phyloP scores from a whole-genome alignment of 768 basidiomycete species.

The Russula olivacea region DNA sequence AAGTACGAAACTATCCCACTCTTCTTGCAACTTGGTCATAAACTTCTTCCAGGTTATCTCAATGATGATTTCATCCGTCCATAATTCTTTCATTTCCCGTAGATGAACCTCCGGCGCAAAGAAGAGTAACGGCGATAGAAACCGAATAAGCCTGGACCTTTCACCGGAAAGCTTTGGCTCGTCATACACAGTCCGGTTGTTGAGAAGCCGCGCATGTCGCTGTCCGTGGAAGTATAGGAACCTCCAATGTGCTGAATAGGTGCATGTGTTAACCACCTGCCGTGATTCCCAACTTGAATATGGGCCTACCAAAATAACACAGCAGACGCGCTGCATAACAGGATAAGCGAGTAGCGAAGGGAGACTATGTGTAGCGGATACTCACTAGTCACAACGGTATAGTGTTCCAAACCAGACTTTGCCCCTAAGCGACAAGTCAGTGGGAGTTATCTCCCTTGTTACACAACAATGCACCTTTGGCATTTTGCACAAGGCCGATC shows the following conservation, averaged over 20 bases:
- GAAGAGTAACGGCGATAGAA: constrained; percentile 9
- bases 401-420: background rate
- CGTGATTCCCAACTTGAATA: background rate
- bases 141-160: constrained; percentile 1
- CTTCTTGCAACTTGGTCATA: constrained; percentile 3
- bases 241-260: constrained; percentile 14
- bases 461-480: constrained; percentile 4
- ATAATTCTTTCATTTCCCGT: constrained; percentile 4
- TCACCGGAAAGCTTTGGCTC: background rate
- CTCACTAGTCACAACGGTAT: constrained; percentile 11
- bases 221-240: constrained; percentile 20
- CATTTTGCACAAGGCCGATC: constrained; percentile 8
- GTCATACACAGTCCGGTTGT: background rate
- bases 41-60: constrained; percentile 5
- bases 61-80: constrained; percentile 6
- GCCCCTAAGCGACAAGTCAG: background rate
- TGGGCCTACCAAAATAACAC: constrained; percentile 14
- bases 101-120: constrained; percentile 12
- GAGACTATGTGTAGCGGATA: background rate
- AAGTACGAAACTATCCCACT: constrained; percentile 10
- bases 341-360: background rate
- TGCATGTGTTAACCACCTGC: background rate
- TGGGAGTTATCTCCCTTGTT: background rate
- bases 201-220: background rate
- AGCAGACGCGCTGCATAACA: constrained; percentile 9